Evolutionary conservation across 1,284 basidiomycete species (phyloP).

Genomic region (Boletus sp.): DNA sequence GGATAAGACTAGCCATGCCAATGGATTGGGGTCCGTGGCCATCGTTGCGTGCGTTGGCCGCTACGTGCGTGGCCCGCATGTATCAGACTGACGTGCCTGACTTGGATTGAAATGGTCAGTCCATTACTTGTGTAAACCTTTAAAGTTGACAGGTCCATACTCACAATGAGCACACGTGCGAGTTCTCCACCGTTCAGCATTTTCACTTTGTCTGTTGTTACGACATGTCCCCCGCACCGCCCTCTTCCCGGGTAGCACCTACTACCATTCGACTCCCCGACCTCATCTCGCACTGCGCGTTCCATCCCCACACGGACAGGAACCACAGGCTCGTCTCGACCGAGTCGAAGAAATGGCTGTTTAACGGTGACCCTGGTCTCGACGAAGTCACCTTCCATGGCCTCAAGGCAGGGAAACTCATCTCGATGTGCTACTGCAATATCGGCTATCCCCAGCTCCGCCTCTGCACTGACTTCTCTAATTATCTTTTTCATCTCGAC

Average conservation of each 20-base stretch:
- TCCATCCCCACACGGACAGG: conserved; percentile 55
- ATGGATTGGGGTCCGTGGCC: too few relatives aligned
- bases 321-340: conserved; percentile 57
- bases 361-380: conserved; percentile 58
- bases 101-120: not conserved
- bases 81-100: not conserved
- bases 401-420: conserved; percentile 61
- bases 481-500: conserved; percentile 62
- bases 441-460: conserved; percentile 56
- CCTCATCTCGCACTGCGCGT: conserved; percentile 67
- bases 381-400: conserved; percentile 58
- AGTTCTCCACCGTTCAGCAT: not conserved
- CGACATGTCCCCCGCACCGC: conserved; percentile 24
- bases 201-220: not conserved
- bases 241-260: conserved; percentile 12
- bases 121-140: not conserved
- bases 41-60: too few relatives aligned
- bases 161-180: conserved; percentile 13
- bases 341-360: conserved; percentile 70
- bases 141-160: not conserved
- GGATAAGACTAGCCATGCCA: too few relatives aligned
- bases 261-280: conserved; percentile 60
- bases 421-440: conserved; percentile 60
- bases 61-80: too few relatives aligned
- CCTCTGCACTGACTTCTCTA: conserved; percentile 60